Base-by-base conservation (phyloP, 345 rosid genomes). In the Heritiera fomes region DNA sequence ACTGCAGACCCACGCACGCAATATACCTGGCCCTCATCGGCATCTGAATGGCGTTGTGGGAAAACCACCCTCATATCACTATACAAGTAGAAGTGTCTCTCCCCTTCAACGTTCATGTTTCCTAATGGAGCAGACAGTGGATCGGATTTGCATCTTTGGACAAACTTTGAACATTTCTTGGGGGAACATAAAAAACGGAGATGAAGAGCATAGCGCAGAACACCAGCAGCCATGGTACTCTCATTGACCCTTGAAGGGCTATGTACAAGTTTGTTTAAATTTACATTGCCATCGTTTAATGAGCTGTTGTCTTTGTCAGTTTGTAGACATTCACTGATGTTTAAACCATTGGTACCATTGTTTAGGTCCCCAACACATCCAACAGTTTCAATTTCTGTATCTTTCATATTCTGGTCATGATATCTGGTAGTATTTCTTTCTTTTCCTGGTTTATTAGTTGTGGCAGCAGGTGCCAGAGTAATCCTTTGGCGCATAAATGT, bases 11-110 rank as follows among this genome's bases (percentile, higher is more conserved):
- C 73, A 69, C n/a, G 6, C 73, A 53, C 30, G 12, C 61, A 58
- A 55, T 83, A 59, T 91, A 95, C 98, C 98, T 93, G 91, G 83
- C 98, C 98, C 87, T 95, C 98, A 74, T 95, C 98, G 28, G 93
- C 77, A 74, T 95, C 98, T 58, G 98, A 87, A 87, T 95, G 98
- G 75, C 98, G 98, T 75, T 93, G 98, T 64, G 98, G 98, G 80
- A 95, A 95, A 50, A 95, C 94, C 6, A 90, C 97, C 84, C 92
- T 90, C 89, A 93, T 73, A 80, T 95, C 98, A 78, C 90, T 93
- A 86, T 91, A 93, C 65, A 95, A 83, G 82, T 91, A 95, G 88
- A 95, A 95, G 63, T 93, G 91, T 32, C 97, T 84, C 32, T 90
- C 90, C 65, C 84, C 88, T 28, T 87, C 88, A 65, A 62, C 76